Evolutionary conservation across 2,329 filamentous ascomycete species (phyloP).

Genomic region (Talaromyces rugulosus): DNA sequence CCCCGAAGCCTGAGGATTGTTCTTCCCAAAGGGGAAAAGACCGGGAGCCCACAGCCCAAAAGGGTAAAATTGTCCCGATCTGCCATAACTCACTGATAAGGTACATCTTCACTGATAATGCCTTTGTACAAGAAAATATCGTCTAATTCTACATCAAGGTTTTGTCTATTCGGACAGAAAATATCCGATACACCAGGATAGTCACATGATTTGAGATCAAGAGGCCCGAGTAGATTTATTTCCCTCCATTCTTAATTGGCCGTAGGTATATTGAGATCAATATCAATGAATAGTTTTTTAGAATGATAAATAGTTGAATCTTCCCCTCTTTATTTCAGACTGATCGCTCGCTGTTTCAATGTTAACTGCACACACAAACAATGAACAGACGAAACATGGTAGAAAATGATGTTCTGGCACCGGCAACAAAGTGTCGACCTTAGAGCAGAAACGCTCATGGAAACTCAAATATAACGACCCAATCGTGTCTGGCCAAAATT

Average conservation of each 20-base stretch:
- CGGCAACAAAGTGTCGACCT: no score
- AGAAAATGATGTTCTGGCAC: no score
- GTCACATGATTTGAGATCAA: neutral
- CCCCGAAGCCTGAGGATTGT: neutral
- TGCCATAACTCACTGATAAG: neutral
- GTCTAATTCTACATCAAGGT: neutral
- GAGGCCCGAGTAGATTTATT: neutral
- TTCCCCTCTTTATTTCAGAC: no score
- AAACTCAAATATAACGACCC: no score
- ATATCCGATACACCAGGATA: neutral
- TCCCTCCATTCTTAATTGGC: neutral
- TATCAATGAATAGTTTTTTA: neutral
- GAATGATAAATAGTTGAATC: neutral
- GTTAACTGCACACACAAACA: no score
- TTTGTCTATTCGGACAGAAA: neutral
- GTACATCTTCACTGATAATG: neutral
- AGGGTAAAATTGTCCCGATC: conserved; percentile 11
- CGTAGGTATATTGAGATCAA: neutral
- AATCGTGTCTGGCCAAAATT: no score
- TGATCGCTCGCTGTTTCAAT: no score
- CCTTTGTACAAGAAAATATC: neutral
- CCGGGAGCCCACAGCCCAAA: conserved; percentile 8
- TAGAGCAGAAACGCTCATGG: no score
- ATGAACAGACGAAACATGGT: no score
- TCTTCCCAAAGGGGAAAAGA: conserved; percentile 10